These are phyloP conservation scores for Leucosporidium scottii DNA, from an alignment of 768 basidiomycete species.

Conservation along the genomic window DNA sequence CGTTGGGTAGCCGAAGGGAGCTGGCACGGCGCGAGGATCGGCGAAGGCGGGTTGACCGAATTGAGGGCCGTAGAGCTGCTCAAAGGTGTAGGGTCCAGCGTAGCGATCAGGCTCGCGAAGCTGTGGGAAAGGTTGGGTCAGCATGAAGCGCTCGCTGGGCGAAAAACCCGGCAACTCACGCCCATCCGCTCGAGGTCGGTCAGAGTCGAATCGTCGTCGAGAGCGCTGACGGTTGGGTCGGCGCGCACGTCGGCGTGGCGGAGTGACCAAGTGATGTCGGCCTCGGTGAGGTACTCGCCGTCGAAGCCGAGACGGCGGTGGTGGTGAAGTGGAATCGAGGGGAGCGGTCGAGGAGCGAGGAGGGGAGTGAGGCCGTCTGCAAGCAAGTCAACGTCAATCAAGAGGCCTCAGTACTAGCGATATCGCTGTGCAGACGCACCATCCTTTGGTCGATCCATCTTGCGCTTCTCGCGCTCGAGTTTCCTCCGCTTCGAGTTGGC, in stretches of 20 bases:
- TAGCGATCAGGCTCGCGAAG: slow-evolving; percentile 29
- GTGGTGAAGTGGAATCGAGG: slow-evolving; percentile 26
- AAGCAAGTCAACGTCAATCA: not conserved
- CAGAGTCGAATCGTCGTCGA: slow-evolving; percentile 31
- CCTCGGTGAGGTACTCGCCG: slow-evolving; percentile 28
- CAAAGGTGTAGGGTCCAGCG: slow-evolving; percentile 21
- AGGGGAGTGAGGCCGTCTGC: slow-evolving; percentile 30
- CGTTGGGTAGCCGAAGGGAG: slow-evolving; percentile 1
- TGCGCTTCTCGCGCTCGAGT: slow-evolving; percentile 76
- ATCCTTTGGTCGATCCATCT: slow-evolving; percentile 51
- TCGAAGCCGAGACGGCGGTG: slow-evolving; percentile 28
- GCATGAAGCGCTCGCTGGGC: too few species aligned
- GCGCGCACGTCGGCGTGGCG: slow-evolving; percentile 30
- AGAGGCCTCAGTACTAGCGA: too few species aligned
- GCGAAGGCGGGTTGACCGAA: slow-evolving; percentile 1
- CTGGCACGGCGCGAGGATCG: slow-evolving; percentile 12
- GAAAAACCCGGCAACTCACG: slow-evolving; percentile 11
- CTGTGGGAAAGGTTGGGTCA: not conserved
- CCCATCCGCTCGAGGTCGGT: slow-evolving; percentile 37
- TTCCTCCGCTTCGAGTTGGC: slow-evolving; percentile 76
- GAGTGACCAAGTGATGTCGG: slow-evolving; percentile 33
- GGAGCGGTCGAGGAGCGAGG: slow-evolving; percentile 21
- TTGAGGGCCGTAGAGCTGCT: slow-evolving; percentile 9
- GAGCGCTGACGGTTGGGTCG: slow-evolving; percentile 16
- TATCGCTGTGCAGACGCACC: slow-evolving; percentile 1